These are phyloP conservation scores for Dimocarpus longan DNA, from an alignment of 345 rosid genomes.

Conservation along the genomic window DNA sequence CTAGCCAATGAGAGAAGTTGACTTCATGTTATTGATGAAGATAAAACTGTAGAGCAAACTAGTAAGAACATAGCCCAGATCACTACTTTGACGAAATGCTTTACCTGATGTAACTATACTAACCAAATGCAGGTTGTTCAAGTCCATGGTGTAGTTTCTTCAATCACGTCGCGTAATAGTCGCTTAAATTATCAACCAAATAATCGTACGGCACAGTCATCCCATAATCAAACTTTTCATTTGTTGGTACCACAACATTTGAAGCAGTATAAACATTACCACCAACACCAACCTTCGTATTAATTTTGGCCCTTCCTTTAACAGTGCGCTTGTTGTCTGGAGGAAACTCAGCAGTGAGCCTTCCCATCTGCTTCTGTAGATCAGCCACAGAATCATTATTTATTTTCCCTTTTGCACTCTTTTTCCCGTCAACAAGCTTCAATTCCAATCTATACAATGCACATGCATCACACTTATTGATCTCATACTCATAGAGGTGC, in stretches of 20 bases:
- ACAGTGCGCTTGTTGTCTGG: constrained; percentile 70
- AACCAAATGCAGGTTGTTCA: constrained; percentile 19
- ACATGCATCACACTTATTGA: constrained; percentile 87
- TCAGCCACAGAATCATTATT: constrained; percentile 80
- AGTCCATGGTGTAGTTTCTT: constrained; percentile 9
- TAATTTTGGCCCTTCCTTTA: constrained; percentile 68
- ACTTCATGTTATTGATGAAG: constrained; percentile 27
- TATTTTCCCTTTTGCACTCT: constrained; percentile 71
- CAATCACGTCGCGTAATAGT: constrained; percentile 53
- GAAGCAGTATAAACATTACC: constrained; percentile 46
- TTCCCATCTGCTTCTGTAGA: constrained; percentile 96
- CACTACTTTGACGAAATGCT: constrained; percentile 17
- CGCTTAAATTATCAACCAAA: constrained; percentile 60
- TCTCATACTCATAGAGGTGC: constrained; percentile 99
- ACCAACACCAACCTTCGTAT: constrained; percentile 44
- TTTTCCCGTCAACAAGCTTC: constrained; percentile 93
- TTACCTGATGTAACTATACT: constrained; percentile 17
- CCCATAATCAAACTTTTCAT: constrained; percentile 56
- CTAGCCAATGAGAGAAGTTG: constrained; percentile 24
- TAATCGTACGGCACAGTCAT: constrained; percentile 66
- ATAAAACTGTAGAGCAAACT: constrained; percentile 26
- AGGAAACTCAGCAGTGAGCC: constrained; percentile 87
- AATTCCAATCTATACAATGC: constrained; percentile 94
- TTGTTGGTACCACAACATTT: constrained; percentile 44
- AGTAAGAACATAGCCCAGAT: constrained; percentile 16